Evolutionary conservation across 2,329 filamentous ascomycete genomes (phyloP).

Genomic region (Aspergillus spinulosporus): DNA sequence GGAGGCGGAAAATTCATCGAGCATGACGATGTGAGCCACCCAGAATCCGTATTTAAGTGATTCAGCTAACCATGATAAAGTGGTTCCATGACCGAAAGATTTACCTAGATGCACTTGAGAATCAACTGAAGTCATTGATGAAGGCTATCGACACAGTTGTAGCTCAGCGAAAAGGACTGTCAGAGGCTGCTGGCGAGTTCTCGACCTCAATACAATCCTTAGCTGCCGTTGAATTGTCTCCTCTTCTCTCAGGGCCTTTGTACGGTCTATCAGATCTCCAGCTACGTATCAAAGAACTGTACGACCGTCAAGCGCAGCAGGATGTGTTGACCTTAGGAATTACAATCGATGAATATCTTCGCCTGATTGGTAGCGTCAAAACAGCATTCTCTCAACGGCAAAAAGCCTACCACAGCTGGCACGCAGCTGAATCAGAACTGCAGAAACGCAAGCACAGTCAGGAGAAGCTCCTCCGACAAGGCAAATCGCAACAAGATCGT

Average conservation of each 20-base stretch:
- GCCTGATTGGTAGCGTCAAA: constrained; percentile 92
- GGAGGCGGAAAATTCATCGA: constrained; percentile 86
- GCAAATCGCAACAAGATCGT: constrained; percentile 92
- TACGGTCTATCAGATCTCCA: constrained; percentile 92
- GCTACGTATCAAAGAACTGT: constrained; percentile 88
- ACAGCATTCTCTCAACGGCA: constrained; percentile 88
- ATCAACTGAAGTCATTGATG: constrained; percentile 82
- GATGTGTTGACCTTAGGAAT: constrained; percentile 95
- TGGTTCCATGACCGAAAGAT: constrained; percentile 98
- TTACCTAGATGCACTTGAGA: constrained; percentile 91
- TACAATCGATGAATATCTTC: constrained; percentile 97
- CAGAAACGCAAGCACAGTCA: constrained; percentile 85
- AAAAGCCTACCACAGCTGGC: constrained; percentile 94
- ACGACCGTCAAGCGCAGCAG: constrained; percentile 94
- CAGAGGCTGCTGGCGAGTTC: constrained; percentile 91
- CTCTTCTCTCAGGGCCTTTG: constrained; percentile 80
- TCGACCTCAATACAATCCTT: constrained; percentile 89
- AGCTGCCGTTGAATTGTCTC: constrained; percentile 88
- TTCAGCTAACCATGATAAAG: constrained; percentile 42
- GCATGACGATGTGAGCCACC: constrained; percentile 78
- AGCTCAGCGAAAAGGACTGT: constrained; percentile 84
- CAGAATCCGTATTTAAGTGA: background rate
- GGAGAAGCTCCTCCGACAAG: constrained; percentile 92
- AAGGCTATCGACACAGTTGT: constrained; percentile 96
- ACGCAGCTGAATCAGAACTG: constrained; percentile 82